Conservation (phyloP, 2,329 filamentous ascomycete genomes). For the Alternaria novae-zelandiae region DNA sequence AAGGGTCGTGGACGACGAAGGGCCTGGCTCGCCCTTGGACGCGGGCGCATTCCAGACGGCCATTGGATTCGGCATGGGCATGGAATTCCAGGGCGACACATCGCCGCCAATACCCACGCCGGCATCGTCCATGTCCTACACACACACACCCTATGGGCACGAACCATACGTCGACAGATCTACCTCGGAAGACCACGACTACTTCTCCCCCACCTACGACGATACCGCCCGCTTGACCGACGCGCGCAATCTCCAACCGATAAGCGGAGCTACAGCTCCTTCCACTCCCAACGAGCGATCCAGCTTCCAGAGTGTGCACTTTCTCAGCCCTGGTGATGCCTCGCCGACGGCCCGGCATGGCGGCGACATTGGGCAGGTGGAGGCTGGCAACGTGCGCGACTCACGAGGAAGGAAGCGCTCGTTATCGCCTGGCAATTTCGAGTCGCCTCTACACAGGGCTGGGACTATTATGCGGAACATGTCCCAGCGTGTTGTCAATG, state of each 20-base stretch:
- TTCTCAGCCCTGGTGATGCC: constrained; percentile 53
- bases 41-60: constrained; percentile 56
- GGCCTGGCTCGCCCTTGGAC: constrained; percentile 52
- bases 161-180: constrained; percentile 44
- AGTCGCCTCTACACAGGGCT: constrained; percentile 57
- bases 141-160: constrained; percentile 19
- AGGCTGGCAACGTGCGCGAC: constrained; percentile 53
- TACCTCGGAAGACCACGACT: constrained; percentile 62
- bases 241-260: constrained; percentile 61
- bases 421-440: constrained; percentile 53
- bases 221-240: constrained; percentile 68
- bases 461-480: constrained; percentile 68
- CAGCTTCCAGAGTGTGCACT: constrained; percentile 62
- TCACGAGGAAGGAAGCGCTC: constrained; percentile 56
- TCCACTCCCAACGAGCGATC: constrained; percentile 49
- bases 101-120: constrained; percentile 36
- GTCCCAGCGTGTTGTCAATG: constrained; percentile 96
- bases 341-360: constrained; percentile 59
- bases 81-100: constrained; percentile 53
- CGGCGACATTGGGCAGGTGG: constrained; percentile 66
- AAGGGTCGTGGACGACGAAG: constrained; percentile 47
- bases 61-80: constrained; percentile 55
- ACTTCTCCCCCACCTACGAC: constrained; percentile 61
- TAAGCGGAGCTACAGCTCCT: constrained; percentile 56
- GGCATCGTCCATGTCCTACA: constrained; percentile 59